A percentile compares a stretch with the other conserved stretches of the same genome.
These are phyloP conservation scores for Magnusiomyces sp. DNA, from an alignment of 1,139 yeast genomes.

Conservation along the genomic window DNA sequence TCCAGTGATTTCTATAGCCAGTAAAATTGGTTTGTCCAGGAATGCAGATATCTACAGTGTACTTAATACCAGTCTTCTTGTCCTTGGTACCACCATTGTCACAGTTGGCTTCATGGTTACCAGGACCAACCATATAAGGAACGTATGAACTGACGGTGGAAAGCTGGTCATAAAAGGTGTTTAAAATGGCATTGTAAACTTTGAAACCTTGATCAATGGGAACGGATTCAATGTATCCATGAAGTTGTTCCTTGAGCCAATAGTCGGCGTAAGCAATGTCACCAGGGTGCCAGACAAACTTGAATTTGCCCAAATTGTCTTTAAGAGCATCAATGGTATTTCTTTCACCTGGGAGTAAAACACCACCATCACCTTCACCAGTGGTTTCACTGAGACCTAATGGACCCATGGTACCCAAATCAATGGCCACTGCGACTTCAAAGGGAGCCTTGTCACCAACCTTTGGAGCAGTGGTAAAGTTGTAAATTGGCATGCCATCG, in stretches of 20 bases:
- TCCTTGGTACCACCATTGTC: constrained; percentile 23
- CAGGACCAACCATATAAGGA: constrained; percentile 29
- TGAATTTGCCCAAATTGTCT: constrained; percentile 18
- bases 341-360: constrained; percentile 17
- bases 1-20: constrained; percentile 22
- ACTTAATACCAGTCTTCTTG: constrained; percentile 8
- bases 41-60: constrained; percentile 18
- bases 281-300: constrained; percentile 27
- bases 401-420: constrained; percentile 25
- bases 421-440: constrained; percentile 23
- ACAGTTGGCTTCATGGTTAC: constrained; percentile 28
- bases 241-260: constrained; percentile 23
- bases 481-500: constrained; percentile 9
- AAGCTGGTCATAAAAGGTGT: constrained; percentile 23
- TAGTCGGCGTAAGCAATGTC: constrained; percentile 28
- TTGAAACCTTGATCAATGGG: constrained; percentile 14
- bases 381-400: constrained; percentile 20
- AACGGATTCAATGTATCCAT: constrained; percentile 18
- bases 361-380: constrained; percentile 16
- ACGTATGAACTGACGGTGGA: constrained; percentile 19
- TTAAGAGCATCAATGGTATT: constrained; percentile 24
- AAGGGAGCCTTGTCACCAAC: constrained; percentile 18
- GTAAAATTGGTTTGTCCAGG: constrained; percentile 24
- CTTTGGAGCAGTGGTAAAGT: constrained; percentile 21
- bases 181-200: constrained; percentile 21